A percentile compares a stretch with the other conserved stretches of the same genome.
These are phyloP conservation scores for Skeletonema menzelii DNA, from an alignment of 108 stramenopile genomes.

Conservation along the genomic window DNA sequence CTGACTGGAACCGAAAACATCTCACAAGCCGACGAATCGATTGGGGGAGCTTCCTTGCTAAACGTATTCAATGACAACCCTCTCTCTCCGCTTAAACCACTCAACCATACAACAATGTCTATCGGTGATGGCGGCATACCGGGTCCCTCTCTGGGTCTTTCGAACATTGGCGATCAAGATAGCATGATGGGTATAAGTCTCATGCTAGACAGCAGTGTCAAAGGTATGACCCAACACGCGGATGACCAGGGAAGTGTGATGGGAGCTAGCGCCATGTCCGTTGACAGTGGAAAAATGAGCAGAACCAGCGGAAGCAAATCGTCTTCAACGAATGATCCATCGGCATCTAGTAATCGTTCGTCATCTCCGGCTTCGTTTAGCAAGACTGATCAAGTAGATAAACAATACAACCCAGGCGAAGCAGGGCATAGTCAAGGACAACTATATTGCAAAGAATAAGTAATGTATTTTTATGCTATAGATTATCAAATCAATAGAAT, in stretches of 20 bases:
- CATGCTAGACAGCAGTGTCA: not conserved
- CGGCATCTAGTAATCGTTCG: not conserved
- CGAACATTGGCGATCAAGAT: constrained; percentile 15
- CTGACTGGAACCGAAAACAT: constrained; percentile 42
- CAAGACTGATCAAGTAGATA: not conserved
- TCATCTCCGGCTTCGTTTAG: not conserved
- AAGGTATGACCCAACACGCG: not conserved
- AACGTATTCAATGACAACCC: constrained; percentile 55
- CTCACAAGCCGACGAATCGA: constrained; percentile 26
- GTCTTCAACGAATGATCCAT: not conserved
- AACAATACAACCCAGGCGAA: not conserved
- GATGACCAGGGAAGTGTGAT: constrained; percentile 24
- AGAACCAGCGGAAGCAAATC: not conserved
- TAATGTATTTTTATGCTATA: not conserved
- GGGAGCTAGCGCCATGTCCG: constrained; percentile 26
- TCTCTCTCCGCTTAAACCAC: constrained; percentile 5
- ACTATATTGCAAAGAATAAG: not conserved
- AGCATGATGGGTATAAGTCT: constrained; percentile 1
- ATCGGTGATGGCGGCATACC: constrained; percentile 3
- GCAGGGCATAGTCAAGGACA: not conserved
- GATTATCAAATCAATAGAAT: not conserved
- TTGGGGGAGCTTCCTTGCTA: constrained; percentile 52
- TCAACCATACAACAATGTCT: constrained; percentile 32
- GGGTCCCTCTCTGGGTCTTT: not conserved
- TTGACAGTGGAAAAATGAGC: not conserved